Conservation (phyloP, 768 basidiomycete species). For the Boletellus ananas region DNA sequence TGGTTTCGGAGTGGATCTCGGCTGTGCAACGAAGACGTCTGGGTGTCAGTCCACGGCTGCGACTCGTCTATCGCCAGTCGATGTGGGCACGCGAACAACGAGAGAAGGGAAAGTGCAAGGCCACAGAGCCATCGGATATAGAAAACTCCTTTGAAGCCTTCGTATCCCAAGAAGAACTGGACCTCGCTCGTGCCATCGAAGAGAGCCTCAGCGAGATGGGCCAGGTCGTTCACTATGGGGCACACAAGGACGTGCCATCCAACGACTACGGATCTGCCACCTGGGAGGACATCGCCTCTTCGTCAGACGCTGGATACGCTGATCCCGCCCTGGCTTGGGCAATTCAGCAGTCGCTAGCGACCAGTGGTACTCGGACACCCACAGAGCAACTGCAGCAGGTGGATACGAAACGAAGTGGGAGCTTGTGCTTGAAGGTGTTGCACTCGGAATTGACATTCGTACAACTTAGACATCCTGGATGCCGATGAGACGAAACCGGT, state of each 20-base stretch:
- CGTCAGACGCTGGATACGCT: conserved; percentile 1
- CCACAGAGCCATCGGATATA: conserved; percentile 1
- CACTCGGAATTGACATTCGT: conserved; percentile 1
- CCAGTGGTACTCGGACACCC: conserved; percentile 1
- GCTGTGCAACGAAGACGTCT: conserved; percentile 16
- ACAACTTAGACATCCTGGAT: conserved; percentile 3
- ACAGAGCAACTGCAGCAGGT: background rate
- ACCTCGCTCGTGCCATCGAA: conserved; percentile 45
- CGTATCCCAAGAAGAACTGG: conserved; percentile 35
- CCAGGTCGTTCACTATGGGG: conserved; percentile 7
- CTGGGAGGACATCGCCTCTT: conserved; percentile 11
- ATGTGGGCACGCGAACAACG: background rate
- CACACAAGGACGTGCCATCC: conserved; percentile 6
- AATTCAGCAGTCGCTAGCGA: conserved; percentile 27
- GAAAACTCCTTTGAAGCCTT: conserved; percentile 16
- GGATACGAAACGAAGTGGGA: conserved; percentile 10
- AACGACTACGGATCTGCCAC: conserved; percentile 1
- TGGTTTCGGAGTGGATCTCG: conserved; percentile 32
- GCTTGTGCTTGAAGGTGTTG: background rate
- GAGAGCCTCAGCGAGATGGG: conserved; percentile 38
- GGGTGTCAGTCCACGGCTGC: conserved; percentile 35
- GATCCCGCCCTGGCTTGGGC: conserved; percentile 29
- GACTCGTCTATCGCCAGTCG: conserved; percentile 39
- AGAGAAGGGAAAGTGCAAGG: conserved; percentile 1
- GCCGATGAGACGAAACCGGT: background rate